phyloP scores from a whole-genome alignment of 2,329 filamentous ascomycete species.

The Berkeleyomyces rouxiae region DNA sequence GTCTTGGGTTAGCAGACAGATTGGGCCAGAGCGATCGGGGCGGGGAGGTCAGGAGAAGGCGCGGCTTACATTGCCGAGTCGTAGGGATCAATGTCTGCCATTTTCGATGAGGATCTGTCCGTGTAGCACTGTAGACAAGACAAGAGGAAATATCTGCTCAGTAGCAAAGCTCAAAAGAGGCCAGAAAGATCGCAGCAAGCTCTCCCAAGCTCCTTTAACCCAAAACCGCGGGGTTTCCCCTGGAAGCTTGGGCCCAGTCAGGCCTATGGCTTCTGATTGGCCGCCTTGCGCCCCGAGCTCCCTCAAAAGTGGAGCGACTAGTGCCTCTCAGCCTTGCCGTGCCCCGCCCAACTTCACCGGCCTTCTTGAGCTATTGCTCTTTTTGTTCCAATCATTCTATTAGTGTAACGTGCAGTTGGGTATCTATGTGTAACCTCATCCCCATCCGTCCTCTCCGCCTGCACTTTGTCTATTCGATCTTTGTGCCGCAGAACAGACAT shows the following conservation, averaged over 20 bases:
- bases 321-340: neutral
- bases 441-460: neutral
- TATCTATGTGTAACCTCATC: neutral
- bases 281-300: conserved; percentile 8
- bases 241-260: neutral
- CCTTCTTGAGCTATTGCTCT: neutral
- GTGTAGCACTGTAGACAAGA: neutral
- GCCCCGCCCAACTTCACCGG: too few species aligned
- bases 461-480: conserved; percentile 26
- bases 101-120: conserved; percentile 17
- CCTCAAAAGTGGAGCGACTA: conserved; percentile 9
- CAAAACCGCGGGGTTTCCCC: conserved; percentile 10
- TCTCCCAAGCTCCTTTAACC: neutral
- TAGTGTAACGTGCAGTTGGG: neutral
- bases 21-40: neutral
- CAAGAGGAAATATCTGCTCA: neutral
- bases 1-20: conserved; percentile 9
- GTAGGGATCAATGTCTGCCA: conserved; percentile 46
- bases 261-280: conserved; percentile 1
- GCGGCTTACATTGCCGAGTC: conserved; percentile 56
- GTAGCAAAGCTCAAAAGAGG: neutral
- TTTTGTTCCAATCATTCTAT: neutral
- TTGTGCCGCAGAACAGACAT: conserved; percentile 34
- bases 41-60: conserved; percentile 8
- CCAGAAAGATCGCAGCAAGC: neutral